These are phyloP conservation scores for Pseudohyphozyma bogoriensis DNA, from an alignment of 768 basidiomycete genomes.

Conservation along the genomic window DNA sequence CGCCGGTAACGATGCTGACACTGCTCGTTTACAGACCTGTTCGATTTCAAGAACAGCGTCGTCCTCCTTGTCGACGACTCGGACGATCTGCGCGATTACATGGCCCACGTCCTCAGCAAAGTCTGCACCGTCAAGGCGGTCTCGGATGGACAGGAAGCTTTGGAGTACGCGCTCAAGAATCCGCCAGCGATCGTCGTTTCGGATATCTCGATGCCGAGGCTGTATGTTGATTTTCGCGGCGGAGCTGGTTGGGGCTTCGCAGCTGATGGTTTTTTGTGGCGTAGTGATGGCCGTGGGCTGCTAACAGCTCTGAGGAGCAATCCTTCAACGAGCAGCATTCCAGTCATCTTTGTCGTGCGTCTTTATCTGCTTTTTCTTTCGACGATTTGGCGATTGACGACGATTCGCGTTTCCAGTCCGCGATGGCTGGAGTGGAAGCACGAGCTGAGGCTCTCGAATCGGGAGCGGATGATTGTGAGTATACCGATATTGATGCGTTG, in stretches of 20 bases:
- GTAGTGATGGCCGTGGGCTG: conserved; percentile 12
- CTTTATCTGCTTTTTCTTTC: too few species aligned
- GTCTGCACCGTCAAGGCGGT: conserved; percentile 17
- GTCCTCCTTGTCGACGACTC: conserved; percentile 25
- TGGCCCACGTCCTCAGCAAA: neutral
- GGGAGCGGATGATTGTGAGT: conserved; percentile 24
- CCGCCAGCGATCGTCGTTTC: conserved; percentile 16
- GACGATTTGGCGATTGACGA: too few species aligned
- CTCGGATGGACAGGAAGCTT: conserved; percentile 12
- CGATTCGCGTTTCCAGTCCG: too few species aligned
- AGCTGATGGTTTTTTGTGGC: neutral
- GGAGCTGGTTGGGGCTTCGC: neutral
- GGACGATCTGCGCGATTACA: conserved; percentile 9
- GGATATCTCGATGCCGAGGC: conserved; percentile 9
- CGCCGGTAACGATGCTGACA: conserved; percentile 1
- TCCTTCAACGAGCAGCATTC: conserved; percentile 10
- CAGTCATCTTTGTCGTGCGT: too few species aligned
- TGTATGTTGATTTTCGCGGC: neutral
- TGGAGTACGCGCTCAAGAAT: conserved; percentile 10
- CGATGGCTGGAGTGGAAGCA: conserved; percentile 18
- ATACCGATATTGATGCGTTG: too few species aligned
- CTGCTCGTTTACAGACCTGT: conserved; percentile 7
- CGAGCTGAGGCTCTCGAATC: conserved; percentile 23
- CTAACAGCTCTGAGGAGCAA: conserved; percentile 10
- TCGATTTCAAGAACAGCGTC: conserved; percentile 15